A percentile compares a stretch with the other conserved stretches of the same genome.
phyloP scores from a whole-genome alignment of 2,329 filamentous ascomycete genomes.

The Xylaria sp. region DNA sequence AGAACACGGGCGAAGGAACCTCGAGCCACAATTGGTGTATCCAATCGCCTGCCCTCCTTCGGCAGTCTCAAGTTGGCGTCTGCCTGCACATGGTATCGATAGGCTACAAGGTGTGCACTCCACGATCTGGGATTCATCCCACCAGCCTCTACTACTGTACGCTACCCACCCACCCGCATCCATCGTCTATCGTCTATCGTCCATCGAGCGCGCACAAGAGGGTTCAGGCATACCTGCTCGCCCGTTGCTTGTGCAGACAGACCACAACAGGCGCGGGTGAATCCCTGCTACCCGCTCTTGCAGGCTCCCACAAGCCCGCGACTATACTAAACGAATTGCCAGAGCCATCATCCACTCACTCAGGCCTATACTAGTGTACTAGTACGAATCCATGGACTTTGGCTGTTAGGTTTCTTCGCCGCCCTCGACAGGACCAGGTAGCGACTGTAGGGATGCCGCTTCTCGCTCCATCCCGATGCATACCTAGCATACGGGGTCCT shows the following conservation, averaged over 20 bases:
- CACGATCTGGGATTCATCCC: slow-evolving; percentile 46
- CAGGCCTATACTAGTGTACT: neutral
- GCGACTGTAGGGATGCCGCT: slow-evolving; percentile 10
- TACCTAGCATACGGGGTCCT: slow-evolving; percentile 25
- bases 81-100: slow-evolving; percentile 41
- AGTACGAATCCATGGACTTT: slow-evolving; percentile 22
- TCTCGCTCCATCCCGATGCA: slow-evolving; percentile 39
- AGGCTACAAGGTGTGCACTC: slow-evolving; percentile 49
- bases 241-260: slow-evolving; percentile 49
- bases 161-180: slow-evolving; percentile 27
- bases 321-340: slow-evolving; percentile 28
- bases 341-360: slow-evolving; percentile 20
- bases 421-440: neutral
- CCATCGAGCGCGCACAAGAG: slow-evolving; percentile 33
- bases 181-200: neutral
- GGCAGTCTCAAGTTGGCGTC: slow-evolving; percentile 41
- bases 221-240: slow-evolving; percentile 42
- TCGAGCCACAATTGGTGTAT: slow-evolving; percentile 33
- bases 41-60: slow-evolving; percentile 42
- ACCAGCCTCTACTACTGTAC: slow-evolving; percentile 30
- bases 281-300: slow-evolving; percentile 57
- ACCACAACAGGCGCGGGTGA: slow-evolving; percentile 49
- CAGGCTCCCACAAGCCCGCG: slow-evolving; percentile 46
- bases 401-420: slow-evolving; percentile 22
- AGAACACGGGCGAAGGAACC: slow-evolving; percentile 32